A percentile compares a stretch with the other conserved stretches of the same genome.
Conservation (phyloP, 768 basidiomycete species). For the Steccherinum ochraceum region DNA sequence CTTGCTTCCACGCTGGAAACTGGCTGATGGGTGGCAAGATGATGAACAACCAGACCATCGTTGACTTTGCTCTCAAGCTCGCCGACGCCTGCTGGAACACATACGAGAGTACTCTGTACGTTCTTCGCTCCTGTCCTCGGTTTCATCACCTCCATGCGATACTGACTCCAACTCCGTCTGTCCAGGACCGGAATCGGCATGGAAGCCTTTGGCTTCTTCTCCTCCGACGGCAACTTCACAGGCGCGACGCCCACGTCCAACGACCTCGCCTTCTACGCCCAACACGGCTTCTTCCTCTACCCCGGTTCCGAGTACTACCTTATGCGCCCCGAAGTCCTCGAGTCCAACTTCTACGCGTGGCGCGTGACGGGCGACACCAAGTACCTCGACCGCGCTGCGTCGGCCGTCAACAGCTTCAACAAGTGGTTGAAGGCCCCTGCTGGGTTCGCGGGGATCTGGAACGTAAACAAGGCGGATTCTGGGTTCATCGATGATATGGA, state of each 20-base stretch:
- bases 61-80: conserved; percentile 52
- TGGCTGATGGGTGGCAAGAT: conserved; percentile 69
- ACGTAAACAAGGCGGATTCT: conserved; percentile 42
- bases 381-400: conserved; percentile 58
- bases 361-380: conserved; percentile 64
- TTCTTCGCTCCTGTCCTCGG: too few relatives aligned
- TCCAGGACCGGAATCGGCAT: conserved; percentile 72
- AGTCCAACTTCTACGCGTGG: conserved; percentile 78
- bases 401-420: conserved; percentile 54
- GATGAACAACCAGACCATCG: conserved; percentile 64
- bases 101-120: conserved; percentile 63
- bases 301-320: conserved; percentile 45
- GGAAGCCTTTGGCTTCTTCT: conserved; percentile 58
- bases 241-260: conserved; percentile 34
- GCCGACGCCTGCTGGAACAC: conserved; percentile 79
- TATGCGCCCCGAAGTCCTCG: conserved; percentile 71
- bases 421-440: conserved; percentile 45
- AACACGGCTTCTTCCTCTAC: conserved; percentile 60
- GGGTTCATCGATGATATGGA: conserved; percentile 54
- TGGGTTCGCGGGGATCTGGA: conserved; percentile 33
- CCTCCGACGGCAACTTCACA: conserved; percentile 55
- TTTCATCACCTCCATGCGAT: too few relatives aligned
- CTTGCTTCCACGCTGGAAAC: conserved; percentile 71
- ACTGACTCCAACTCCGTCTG: background rate
- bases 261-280: conserved; percentile 46